phyloP scores from a whole-genome alignment of 768 basidiomycete species.

The Erythrobasidium yunnanense region DNA sequence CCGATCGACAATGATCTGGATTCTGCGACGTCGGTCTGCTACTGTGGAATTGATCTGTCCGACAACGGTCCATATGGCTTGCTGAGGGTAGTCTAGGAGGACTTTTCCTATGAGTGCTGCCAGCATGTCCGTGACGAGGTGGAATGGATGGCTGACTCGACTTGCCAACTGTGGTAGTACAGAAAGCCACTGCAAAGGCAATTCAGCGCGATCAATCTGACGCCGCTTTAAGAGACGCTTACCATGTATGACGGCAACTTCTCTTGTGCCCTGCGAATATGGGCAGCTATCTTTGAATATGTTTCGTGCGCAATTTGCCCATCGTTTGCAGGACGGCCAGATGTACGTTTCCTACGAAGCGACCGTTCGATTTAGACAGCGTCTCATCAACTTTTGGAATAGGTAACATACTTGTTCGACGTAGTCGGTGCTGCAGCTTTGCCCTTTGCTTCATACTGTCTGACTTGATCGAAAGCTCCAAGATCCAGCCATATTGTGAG shows the following conservation, averaged over 20 bases:
- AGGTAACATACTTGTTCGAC: slow-evolving; percentile 1
- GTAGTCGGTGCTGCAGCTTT: neutral
- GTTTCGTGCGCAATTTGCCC: neutral
- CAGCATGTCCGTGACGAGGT: slow-evolving; percentile 53
- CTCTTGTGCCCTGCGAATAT: slow-evolving; percentile 35
- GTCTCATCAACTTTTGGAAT: too few relatives aligned
- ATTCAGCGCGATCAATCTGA: neutral
- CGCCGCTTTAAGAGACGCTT: neutral
- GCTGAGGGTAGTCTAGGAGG: slow-evolving; percentile 72
- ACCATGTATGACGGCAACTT: slow-evolving; percentile 37
- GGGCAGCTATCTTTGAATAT: slow-evolving; percentile 16
- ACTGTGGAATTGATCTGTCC: slow-evolving; percentile 79
- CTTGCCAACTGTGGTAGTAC: slow-evolving; percentile 96
- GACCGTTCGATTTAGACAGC: too few relatives aligned
- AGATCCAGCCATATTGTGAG: slow-evolving; percentile 89
- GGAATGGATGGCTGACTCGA: slow-evolving; percentile 66
- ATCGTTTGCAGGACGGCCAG: too few relatives aligned
- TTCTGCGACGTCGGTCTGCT: slow-evolving; percentile 52
- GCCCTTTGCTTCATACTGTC: slow-evolving; percentile 28
- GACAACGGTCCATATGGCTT: slow-evolving; percentile 83
- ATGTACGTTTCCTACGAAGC: too few relatives aligned
- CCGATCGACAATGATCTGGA: slow-evolving; percentile 42
- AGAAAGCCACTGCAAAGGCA: slow-evolving; percentile 67
- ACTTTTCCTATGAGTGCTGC: slow-evolving; percentile 59
- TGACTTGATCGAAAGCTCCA: slow-evolving; percentile 51